phyloP scores from a whole-genome alignment of 257 asterid species.

The Jaltomata sinuosa region DNA sequence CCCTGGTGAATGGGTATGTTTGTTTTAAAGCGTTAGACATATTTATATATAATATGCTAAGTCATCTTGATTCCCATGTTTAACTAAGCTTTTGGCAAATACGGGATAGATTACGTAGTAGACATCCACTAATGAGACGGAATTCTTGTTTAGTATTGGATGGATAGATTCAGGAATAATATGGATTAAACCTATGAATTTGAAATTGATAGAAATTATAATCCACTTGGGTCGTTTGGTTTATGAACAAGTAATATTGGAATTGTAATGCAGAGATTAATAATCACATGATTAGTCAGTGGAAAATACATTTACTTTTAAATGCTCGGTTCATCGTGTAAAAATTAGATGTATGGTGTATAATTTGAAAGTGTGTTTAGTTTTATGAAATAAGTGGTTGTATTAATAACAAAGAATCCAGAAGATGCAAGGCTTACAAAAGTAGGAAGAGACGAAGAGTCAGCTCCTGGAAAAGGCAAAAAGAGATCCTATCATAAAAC shows the following conservation, averaged over 20 bases:
- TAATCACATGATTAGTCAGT: neutral
- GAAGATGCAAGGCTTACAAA: too few species aligned
- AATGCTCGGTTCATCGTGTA: neutral
- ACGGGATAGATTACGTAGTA: neutral
- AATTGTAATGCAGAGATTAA: neutral
- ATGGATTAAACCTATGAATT: neutral
- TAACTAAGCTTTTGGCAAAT: neutral
- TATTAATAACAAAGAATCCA: too few species aligned
- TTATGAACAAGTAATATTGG: neutral
- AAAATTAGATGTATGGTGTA: neutral
- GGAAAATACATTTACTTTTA: neutral
- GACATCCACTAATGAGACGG: neutral
- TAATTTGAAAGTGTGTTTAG: neutral
- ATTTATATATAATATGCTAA: neutral
- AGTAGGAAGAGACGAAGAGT: too few species aligned
- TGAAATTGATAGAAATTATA: neutral
- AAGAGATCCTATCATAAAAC: too few species aligned
- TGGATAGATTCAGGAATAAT: neutral
- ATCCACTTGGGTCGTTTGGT: neutral
- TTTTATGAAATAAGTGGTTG: too few species aligned
- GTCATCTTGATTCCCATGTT: neutral
- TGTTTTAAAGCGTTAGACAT: neutral
- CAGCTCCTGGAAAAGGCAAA: too few species aligned
- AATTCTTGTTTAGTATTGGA: neutral
- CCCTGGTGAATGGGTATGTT: constrained; percentile 95